Conservation (phyloP, 495 filamentous ascomycete species). For the Letharia lupina region DNA sequence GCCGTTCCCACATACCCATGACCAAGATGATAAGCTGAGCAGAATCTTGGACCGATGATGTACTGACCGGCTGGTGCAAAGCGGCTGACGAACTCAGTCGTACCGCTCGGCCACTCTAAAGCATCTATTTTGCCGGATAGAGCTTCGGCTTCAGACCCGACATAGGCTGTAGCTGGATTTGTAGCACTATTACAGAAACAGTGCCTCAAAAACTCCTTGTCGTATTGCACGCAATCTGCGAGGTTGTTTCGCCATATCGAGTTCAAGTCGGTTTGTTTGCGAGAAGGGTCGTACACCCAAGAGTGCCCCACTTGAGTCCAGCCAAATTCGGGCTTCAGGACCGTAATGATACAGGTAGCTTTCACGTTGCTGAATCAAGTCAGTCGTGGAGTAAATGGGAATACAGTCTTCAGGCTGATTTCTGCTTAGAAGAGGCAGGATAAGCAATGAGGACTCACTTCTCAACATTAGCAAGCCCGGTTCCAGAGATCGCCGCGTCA, state of each 20-base stretch:
- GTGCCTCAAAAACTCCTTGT: not conserved
- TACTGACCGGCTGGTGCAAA: constrained; percentile 3
- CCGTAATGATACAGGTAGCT: constrained; percentile 4
- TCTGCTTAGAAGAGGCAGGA: not conserved
- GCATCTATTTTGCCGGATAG: not conserved
- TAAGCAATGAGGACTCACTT: not conserved
- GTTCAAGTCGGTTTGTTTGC: not conserved
- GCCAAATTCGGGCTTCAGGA: constrained; percentile 3
- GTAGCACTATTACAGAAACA: not conserved
- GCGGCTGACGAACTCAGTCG: not conserved
- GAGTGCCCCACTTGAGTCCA: not conserved
- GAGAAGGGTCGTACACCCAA: not conserved
- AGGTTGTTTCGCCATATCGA: not conserved
- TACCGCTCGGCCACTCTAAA: constrained; percentile 1
- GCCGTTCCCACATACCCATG: constrained; percentile 2
- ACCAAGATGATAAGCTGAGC: constrained; percentile 3
- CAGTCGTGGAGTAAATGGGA: not conserved
- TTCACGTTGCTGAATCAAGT: not conserved
- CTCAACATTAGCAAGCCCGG: not conserved
- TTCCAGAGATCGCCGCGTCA: not conserved
- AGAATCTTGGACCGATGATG: not conserved
- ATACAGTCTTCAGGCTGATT: not conserved
- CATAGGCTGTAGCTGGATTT: not conserved
- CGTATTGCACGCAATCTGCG: not conserved
- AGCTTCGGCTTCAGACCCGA: not conserved